Evolutionary conservation across 106 monocot genomes (phyloP).

Genomic region (Gastrodia elata): DNA sequence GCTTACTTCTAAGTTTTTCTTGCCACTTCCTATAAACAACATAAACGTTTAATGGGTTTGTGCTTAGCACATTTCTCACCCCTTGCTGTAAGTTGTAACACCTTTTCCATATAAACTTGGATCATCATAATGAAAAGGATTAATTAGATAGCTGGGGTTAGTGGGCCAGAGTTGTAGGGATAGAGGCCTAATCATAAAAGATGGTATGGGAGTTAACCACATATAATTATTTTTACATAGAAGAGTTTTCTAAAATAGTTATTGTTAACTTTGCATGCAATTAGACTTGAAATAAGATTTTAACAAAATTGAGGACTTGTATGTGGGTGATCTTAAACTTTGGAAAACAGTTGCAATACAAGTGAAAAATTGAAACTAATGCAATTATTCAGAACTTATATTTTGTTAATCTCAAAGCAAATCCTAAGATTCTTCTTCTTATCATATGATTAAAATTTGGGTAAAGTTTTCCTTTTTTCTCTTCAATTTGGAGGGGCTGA

Average conservation of each 20-base stretch:
- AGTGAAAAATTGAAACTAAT: not conserved
- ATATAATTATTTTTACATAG: not conserved
- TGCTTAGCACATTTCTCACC: too few species aligned
- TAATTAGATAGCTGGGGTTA: not conserved
- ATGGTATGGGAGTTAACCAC: not conserved
- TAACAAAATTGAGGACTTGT: not conserved
- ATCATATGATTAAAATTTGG: slow-evolving; percentile 1
- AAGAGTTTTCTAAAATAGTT: not conserved
- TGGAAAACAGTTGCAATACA: not conserved
- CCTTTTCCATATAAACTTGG: too few species aligned
- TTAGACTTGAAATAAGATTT: not conserved
- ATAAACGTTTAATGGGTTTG: too few species aligned
- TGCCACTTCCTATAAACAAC: too few species aligned
- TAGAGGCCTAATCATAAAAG: not conserved
- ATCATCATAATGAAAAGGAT: not conserved
- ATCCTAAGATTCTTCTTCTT: too few species aligned
- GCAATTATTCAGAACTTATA: too few species aligned
- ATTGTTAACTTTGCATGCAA: not conserved
- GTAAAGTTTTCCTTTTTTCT: not conserved
- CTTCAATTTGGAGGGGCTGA: not conserved
- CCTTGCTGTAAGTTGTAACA: too few species aligned
- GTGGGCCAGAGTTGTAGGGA: not conserved
- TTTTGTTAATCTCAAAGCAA: too few species aligned
- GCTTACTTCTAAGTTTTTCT: too few species aligned
- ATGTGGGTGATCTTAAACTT: not conserved